phyloP scores from a whole-genome alignment of 1,284 basidiomycete species.

The Sporisorium reilianum region DNA sequence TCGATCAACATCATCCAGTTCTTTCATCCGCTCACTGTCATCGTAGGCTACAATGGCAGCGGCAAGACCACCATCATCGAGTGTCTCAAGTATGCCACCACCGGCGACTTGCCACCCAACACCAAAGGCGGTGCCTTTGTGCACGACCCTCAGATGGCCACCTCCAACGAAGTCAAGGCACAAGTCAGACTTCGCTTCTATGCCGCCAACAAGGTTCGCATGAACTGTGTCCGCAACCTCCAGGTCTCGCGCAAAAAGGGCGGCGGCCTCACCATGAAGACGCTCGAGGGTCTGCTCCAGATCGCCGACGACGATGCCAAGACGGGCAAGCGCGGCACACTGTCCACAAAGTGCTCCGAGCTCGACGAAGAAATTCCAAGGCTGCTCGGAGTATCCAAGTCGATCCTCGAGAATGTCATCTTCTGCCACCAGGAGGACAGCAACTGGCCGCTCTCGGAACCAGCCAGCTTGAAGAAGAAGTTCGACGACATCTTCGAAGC shows the following conservation, averaged over 20 bases:
- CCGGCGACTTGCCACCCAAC: conserved; percentile 96
- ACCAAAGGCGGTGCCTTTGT: conserved; percentile 97
- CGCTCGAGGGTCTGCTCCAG: conserved; percentile 89
- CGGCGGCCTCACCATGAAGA: conserved; percentile 90
- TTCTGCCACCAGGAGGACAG: conserved; percentile 99
- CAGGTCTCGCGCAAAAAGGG: conserved; percentile 85
- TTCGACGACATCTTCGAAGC: conserved; percentile 99
- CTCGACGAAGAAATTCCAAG: conserved; percentile 92
- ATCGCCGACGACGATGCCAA: conserved; percentile 78
- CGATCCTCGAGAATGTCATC: conserved; percentile 97
- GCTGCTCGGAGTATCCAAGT: conserved; percentile 89
- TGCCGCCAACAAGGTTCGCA: conserved; percentile 79
- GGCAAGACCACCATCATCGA: conserved; percentile 99
- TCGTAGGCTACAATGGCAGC: conserved; percentile 97
- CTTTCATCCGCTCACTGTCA: conserved; percentile 96
- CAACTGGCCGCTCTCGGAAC: conserved; percentile 96
- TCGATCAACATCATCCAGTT: conserved; percentile 95
- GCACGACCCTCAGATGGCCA: conserved; percentile 96
- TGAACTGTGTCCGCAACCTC: conserved; percentile 93
- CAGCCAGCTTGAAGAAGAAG: conserved; percentile 92
- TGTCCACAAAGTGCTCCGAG: conserved; percentile 73
- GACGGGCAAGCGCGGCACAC: conserved; percentile 70
- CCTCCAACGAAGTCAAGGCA: conserved; percentile 97
- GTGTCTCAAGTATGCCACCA: conserved; percentile 98
- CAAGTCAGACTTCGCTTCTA: conserved; percentile 94